Base-by-base conservation (phyloP, 257 asterid genomes). In the Fraxinus excelsior region DNA sequence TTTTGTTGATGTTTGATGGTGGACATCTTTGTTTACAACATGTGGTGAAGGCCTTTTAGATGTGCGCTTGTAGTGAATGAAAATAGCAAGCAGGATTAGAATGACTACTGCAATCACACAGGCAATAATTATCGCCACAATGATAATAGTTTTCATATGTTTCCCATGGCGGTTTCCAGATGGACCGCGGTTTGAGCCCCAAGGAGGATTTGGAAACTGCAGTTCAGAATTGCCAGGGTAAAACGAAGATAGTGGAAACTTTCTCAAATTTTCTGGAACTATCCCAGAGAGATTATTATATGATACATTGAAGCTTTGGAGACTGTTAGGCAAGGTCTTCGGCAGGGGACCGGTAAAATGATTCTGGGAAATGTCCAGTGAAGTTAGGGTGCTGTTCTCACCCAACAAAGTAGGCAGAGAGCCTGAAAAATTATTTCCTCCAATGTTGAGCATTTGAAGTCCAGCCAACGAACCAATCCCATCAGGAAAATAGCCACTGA, bases 221-320 rank as follows among this genome's bases (percentile, higher is more conserved):
- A 95, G 77, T 60, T 79, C 49, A 7, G 97, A 86, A 78, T 95
- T 95, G n/a, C 99, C 97, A 26, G 99, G 99, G 84, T 86, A 95
- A 89, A 95, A 95, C 62, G 97, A 90, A 18, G 99, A 88, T 14
- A 77, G 56, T 9, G 99, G 90, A 78, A 95, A 93, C 76, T 86
- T 93, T 72, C 98, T 87, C 87, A 95, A 82, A 79, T 93, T 93
- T 21, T 90, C 97, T 0, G 99, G 98, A 74, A 93, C 98, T 18
- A 86, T 88, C 12, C 99, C 98, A 3, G 97, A 91, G 64, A 95
- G 91, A 78, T 89, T 89, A 81, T 95, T 93, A 72, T 82, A 82
- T 1, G 99, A 95, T 72, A 92, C 98, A 78, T 95, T 95, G 26
- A 95, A 88, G 84, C 88, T 87, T 74, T 85, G 89, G 74, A 95